These are phyloP conservation scores for Hirsutella thompsonii DNA, from an alignment of 2,329 filamentous ascomycete species.

Conservation along the genomic window DNA sequence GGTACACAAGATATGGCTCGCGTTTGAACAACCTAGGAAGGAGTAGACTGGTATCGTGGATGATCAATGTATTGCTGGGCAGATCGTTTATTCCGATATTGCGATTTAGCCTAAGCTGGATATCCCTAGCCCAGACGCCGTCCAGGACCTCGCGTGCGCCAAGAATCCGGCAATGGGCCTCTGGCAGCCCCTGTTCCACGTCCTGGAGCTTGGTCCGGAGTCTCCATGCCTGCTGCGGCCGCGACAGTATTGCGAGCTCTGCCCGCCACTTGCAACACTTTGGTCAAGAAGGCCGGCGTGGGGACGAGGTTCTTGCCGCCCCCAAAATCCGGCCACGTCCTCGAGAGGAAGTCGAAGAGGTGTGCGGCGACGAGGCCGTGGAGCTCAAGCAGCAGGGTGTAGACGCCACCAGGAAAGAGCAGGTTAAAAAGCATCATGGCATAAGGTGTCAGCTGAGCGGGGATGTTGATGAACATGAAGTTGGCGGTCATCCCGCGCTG, in stretches of 20 bases:
- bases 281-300: slow-evolving; percentile 60
- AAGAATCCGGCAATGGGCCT: slow-evolving; percentile 47
- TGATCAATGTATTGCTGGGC: too few species aligned
- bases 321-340: slow-evolving; percentile 80
- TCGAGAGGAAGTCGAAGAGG: slow-evolving; percentile 77
- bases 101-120: slow-evolving; percentile 12
- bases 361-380: slow-evolving; percentile 83
- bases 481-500: slow-evolving; percentile 63
- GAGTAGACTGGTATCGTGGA: too few species aligned
- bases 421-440: slow-evolving; percentile 66
- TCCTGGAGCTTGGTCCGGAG: slow-evolving; percentile 20
- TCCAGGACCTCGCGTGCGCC: slow-evolving; percentile 49
- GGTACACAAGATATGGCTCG: too few species aligned
- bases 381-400: slow-evolving; percentile 46
- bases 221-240: slow-evolving; percentile 35
- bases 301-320: slow-evolving; percentile 65
- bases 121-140: slow-evolving; percentile 38
- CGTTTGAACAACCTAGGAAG: too few species aligned
- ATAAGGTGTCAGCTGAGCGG: slow-evolving; percentile 68
- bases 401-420: slow-evolving; percentile 45
- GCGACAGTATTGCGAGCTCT: slow-evolving; percentile 25
- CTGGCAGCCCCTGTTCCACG: slow-evolving; percentile 26
- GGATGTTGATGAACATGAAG: slow-evolving; percentile 76
- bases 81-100: background rate
- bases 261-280: slow-evolving; percentile 41